Percentiles rank a stretch among this genome's conserved stretches.
Evolutionary conservation across 2,329 filamentous ascomycete species (phyloP).

Genomic region (Anthostomella pinea): DNA sequence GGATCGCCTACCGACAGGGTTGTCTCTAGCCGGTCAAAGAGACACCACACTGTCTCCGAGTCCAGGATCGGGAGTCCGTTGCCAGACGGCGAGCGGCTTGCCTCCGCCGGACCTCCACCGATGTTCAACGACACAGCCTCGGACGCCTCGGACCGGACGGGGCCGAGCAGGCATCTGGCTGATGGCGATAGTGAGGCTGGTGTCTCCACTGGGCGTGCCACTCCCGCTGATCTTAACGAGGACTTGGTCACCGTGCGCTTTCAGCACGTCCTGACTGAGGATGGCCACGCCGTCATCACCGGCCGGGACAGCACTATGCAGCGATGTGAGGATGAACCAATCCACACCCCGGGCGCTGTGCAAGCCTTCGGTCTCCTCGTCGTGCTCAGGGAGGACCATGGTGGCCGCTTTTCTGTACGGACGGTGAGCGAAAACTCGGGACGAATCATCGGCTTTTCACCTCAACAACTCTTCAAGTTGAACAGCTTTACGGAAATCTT

Average conservation of each 20-base stretch:
- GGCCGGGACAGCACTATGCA: conserved; percentile 72
- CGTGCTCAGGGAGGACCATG: conserved; percentile 67
- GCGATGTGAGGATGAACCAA: conserved; percentile 86
- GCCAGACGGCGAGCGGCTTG: conserved; percentile 6
- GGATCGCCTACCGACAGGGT: conserved; percentile 14
- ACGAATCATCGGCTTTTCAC: conserved; percentile 71
- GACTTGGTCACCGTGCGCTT: conserved; percentile 69
- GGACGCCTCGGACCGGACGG: conserved; percentile 20
- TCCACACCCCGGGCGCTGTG: conserved; percentile 78
- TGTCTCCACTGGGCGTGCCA: conserved; percentile 9
- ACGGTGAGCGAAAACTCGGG: conserved; percentile 80
- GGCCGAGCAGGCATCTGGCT: conserved; percentile 10
- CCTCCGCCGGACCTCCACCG: conserved; percentile 10
- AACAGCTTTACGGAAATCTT: conserved; percentile 80
- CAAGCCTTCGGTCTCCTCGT: conserved; percentile 79
- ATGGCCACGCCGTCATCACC: conserved; percentile 79
- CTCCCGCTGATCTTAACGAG: conserved; percentile 31
- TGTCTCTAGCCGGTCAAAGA: conserved; percentile 3
- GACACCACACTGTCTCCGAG: conserved; percentile 14
- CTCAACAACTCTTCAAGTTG: conserved; percentile 70
- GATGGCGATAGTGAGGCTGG: conserved; percentile 6
- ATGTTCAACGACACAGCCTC: conserved; percentile 28
- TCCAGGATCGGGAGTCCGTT: conserved; percentile 15
- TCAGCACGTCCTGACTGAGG: conserved; percentile 71
- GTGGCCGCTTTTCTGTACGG: conserved; percentile 66